Percentiles rank a stretch among this genome's conserved stretches.
Conservation (phyloP, 2,329 filamentous ascomycete genomes). For the Talaromyces pinophilus region DNA sequence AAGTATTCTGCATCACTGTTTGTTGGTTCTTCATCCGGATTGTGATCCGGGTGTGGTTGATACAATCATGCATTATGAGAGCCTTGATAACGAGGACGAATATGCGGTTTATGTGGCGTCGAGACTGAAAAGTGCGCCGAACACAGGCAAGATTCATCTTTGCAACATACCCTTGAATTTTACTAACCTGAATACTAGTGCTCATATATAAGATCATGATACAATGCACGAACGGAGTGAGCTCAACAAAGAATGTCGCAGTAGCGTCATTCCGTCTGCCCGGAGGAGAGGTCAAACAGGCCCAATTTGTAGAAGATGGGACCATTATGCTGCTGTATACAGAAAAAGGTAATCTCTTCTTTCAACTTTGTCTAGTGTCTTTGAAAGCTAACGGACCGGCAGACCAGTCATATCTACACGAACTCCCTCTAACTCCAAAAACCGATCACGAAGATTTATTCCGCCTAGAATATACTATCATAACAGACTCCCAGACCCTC, state of each 20-base stretch:
- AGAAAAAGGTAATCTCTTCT: slow-evolving; percentile 29
- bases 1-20: slow-evolving; percentile 66
- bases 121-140: slow-evolving; percentile 36
- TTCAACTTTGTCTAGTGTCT: background rate
- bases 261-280: slow-evolving; percentile 37
- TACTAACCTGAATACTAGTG: slow-evolving; percentile 46
- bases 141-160: slow-evolving; percentile 32
- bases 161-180: background rate
- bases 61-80: slow-evolving; percentile 59
- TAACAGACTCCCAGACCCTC: slow-evolving; percentile 6
- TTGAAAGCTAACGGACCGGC: background rate
- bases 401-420: slow-evolving; percentile 37
- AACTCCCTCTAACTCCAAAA: slow-evolving; percentile 31
- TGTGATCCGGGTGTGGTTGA: slow-evolving; percentile 50
- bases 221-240: slow-evolving; percentile 61
- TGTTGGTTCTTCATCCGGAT: slow-evolving; percentile 50
- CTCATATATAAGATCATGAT: slow-evolving; percentile 59
- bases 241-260: slow-evolving; percentile 42
- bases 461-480: slow-evolving; percentile 5
- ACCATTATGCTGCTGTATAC: slow-evolving; percentile 62
- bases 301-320: slow-evolving; percentile 67
- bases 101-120: slow-evolving; percentile 40
- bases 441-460: background rate
- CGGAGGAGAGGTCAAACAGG: slow-evolving; percentile 52
- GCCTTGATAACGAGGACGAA: slow-evolving; percentile 31